Percentiles rank a stretch among this genome's conserved stretches.
phyloP scores from a whole-genome alignment of 2,329 filamentous ascomycete species.

The Colletotrichum truncatum region DNA sequence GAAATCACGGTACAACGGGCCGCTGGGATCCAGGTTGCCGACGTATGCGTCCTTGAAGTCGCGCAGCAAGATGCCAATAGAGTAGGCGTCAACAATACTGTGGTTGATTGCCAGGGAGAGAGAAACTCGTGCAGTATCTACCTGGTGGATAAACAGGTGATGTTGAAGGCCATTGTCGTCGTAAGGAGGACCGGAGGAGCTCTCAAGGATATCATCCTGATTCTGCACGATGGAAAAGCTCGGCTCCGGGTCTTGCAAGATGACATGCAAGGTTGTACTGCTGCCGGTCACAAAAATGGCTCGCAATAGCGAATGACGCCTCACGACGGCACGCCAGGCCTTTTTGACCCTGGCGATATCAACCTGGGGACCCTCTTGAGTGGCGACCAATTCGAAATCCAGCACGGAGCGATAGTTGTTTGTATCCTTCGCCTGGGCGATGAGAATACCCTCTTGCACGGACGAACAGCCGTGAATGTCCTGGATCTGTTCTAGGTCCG shows the following conservation, averaged over 20 bases:
- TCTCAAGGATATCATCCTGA: too few species aligned
- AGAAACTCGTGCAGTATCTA: too few species aligned
- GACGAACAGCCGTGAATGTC: constrained; percentile 46
- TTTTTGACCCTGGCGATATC: neutral
- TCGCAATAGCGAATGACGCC: constrained; percentile 14
- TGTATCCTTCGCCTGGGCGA: constrained; percentile 36
- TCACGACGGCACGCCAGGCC: constrained; percentile 18
- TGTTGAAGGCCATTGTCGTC: too few species aligned
- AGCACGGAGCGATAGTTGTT: constrained; percentile 36
- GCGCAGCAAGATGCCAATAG: too few species aligned
- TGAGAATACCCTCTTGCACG: constrained; percentile 46
- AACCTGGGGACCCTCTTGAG: neutral
- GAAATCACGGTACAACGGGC: too few species aligned
- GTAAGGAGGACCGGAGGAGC: too few species aligned
- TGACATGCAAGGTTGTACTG: constrained; percentile 21
- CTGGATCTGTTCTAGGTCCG: constrained; percentile 7
- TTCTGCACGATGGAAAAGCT: too few species aligned
- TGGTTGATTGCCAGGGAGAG: too few species aligned
- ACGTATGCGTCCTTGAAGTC: too few species aligned
- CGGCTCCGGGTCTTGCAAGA: constrained; percentile 1
- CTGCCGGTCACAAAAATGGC: constrained; percentile 23
- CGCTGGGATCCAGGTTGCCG: too few species aligned
- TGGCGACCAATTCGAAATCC: neutral
- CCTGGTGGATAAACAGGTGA: too few species aligned
- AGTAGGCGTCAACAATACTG: too few species aligned